Base-by-base conservation (phyloP, 225 moss, liverwort and hornwort genomes). In the Sphagnum tenellum region DNA sequence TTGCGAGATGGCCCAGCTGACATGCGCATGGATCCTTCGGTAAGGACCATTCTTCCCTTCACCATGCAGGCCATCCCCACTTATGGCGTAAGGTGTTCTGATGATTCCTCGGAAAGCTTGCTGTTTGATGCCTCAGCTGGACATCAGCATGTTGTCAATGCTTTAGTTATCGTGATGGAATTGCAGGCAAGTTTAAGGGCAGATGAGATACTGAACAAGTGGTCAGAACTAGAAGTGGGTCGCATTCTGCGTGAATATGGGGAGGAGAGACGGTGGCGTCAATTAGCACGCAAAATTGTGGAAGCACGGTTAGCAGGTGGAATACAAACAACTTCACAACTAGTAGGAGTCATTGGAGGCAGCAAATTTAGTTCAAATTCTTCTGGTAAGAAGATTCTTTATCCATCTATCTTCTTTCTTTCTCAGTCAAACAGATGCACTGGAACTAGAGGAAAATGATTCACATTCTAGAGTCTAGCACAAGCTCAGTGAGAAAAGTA, bases 11-110 rank as follows among this genome's bases (percentile, higher is more conserved):
- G 96, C 53, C 92, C 96, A 46, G 88, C 73, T 46, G 96, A 96
- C 75, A 96, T 96, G 96, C 88, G 96, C 73, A 96, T 96, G 96
- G 96, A 96, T 74, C 96, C 96, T 67, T 81, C 92, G 67, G 96
- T 96, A 83, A 70, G 83, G n/a, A 4, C 4, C 47, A 45, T 51
- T 50, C 48, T 51, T 63, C n/a, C 7, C n/a, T 12, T 57, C 5
- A 57, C 14, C 56, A 12, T 57, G 12, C 56, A 12, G 14, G 14
- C 56, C 3, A 57, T 57, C 56, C 12, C 14, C 5, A 12, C 12
- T 57, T 11, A 14, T 14, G 14, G 56, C 3, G 14, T 12, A 11
- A 14, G 56, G 10, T 62, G 61, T 47, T 3, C 13, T 5, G 44
- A 8, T 61, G 60, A 61, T 44, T 61, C 60, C 10, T 9, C 4